These are phyloP conservation scores for Simplicillium aogashimaense DNA, from an alignment of 2,329 filamentous ascomycete species.

Conservation along the genomic window DNA sequence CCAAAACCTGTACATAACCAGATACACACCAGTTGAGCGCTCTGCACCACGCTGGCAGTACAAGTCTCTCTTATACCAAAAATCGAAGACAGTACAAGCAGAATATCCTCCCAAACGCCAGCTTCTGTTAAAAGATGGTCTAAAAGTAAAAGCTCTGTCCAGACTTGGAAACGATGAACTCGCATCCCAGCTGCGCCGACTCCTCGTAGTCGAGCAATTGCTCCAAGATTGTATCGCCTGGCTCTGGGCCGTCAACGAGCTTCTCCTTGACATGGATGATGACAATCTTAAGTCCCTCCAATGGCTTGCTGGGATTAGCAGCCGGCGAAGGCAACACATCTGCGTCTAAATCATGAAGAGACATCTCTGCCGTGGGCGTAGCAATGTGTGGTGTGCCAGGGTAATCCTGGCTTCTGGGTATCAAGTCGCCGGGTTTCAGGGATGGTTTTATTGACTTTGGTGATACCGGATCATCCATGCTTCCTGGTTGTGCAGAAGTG, in stretches of 20 bases:
- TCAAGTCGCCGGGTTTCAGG: constrained; percentile 7
- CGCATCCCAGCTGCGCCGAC: constrained; percentile 60
- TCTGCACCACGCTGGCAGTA: no score
- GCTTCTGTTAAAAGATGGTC: background rate
- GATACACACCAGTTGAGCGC: no score
- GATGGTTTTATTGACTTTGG: constrained; percentile 33
- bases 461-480: constrained; percentile 37
- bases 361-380: constrained; percentile 37
- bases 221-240: constrained; percentile 55
- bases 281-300: constrained; percentile 69
- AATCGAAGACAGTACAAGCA: no score
- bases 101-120: no score
- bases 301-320: constrained; percentile 28
- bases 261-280: constrained; percentile 93
- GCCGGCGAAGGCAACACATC: constrained; percentile 9
- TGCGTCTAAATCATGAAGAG: constrained; percentile 25
- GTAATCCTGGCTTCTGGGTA: background rate
- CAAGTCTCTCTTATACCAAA: no score
- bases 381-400: constrained; percentile 31
- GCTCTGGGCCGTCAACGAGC: constrained; percentile 59
- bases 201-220: constrained; percentile 60
- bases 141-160: constrained; percentile 51
- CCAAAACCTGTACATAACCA: no score
- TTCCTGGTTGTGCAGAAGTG: constrained; percentile 10
- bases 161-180: constrained; percentile 61